Percentiles rank a stretch among this genome's conserved stretches.
Evolutionary conservation across 805 yeast genomes (phyloP).

Genomic region (Candida mattraensis): DNA sequence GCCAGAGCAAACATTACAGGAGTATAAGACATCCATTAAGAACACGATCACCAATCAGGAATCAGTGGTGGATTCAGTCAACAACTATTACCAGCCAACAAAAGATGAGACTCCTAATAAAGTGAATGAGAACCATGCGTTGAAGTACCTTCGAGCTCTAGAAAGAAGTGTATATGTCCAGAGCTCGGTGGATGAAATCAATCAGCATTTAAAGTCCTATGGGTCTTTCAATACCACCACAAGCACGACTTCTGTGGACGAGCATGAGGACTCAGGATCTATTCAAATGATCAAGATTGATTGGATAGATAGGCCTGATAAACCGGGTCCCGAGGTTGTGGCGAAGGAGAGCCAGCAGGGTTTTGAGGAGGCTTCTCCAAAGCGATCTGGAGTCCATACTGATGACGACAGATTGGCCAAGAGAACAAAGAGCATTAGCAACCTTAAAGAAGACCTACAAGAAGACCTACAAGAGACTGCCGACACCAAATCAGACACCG

Average conservation of each 20-base stretch:
- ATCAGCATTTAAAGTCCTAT: constrained; percentile 16
- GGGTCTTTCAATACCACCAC: constrained; percentile 18
- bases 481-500: constrained; percentile 1
- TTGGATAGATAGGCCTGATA: constrained; percentile 8
- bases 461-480: neutral
- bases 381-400: constrained; percentile 9
- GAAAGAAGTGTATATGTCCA: constrained; percentile 28
- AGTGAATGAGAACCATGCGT: constrained; percentile 21
- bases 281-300: constrained; percentile 22
- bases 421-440: constrained; percentile 19
- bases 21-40: constrained; percentile 16
- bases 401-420: constrained; percentile 18
- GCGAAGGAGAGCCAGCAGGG: neutral
- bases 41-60: constrained; percentile 21
- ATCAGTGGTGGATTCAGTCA: constrained; percentile 11
- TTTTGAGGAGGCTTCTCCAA: constrained; percentile 19
- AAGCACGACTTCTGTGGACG: constrained; percentile 1
- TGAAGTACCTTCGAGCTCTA: constrained; percentile 25
- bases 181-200: constrained; percentile 23
- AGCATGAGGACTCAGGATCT: constrained; percentile 8
- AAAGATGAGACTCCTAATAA: neutral
- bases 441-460: constrained; percentile 3
- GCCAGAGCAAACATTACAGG: constrained; percentile 4
- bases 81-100: constrained; percentile 16
- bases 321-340: too few species aligned